phyloP scores from a whole-genome alignment of 495 filamentous ascomycete genomes.

The Echria macrotheca region DNA sequence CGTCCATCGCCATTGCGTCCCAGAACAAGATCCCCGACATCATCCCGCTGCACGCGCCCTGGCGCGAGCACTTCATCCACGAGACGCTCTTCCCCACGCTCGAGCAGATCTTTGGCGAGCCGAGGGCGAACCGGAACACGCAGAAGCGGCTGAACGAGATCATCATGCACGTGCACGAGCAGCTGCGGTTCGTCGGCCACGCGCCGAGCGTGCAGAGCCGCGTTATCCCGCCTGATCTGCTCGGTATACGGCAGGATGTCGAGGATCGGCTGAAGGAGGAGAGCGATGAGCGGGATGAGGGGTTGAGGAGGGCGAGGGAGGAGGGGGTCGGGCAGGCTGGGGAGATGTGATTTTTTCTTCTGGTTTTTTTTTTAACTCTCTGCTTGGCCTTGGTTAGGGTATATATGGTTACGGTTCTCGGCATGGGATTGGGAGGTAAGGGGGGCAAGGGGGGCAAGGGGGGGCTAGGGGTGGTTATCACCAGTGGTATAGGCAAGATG shows the following conservation, averaged over 20 bases:
- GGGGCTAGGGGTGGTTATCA: no score
- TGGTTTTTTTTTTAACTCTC: no score
- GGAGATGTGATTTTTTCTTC: conserved; percentile 34
- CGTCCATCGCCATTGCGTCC: conserved; percentile 77
- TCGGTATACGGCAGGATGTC: conserved; percentile 67
- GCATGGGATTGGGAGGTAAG: no score
- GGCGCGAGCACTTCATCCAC: conserved; percentile 76
- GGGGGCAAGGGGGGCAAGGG: no score
- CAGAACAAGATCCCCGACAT: conserved; percentile 62
- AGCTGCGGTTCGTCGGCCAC: conserved; percentile 76
- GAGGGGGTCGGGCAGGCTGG: conserved; percentile 36
- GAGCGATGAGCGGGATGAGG: conserved; percentile 53
- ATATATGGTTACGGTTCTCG: no score
- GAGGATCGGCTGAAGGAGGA: conserved; percentile 74
- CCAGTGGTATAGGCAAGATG: no score
- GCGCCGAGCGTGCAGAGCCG: conserved; percentile 85
- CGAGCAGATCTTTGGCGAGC: conserved; percentile 56
- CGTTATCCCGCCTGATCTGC: conserved; percentile 72
- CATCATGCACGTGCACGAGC: conserved; percentile 69
- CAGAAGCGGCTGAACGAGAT: conserved; percentile 69
- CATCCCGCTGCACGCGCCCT: conserved; percentile 67
- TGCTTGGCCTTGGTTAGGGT: no score
- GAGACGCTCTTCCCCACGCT: conserved; percentile 76
- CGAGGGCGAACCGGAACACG: conserved; percentile 70
- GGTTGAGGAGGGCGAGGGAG: conserved; percentile 35